A percentile compares a stretch with the other conserved stretches of the same genome.
These are phyloP conservation scores for Theileria parva DNA, from an alignment of 169 alveolate species.

Conservation along the genomic window DNA sequence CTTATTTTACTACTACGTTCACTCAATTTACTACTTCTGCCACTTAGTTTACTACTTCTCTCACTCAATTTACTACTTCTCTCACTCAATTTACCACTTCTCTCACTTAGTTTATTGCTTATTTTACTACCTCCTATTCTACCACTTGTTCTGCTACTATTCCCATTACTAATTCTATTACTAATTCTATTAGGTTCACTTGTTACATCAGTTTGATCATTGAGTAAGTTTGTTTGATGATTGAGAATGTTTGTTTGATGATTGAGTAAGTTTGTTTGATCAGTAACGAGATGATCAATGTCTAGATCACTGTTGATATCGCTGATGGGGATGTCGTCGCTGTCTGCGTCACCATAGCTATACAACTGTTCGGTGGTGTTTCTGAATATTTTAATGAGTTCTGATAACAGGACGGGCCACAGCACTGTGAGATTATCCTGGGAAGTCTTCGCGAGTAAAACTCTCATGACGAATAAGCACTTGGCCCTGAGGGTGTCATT, in stretches of 20 bases:
- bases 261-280: background rate
- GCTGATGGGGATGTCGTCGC: background rate
- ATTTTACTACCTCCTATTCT: too few species aligned
- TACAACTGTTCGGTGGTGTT: constrained; percentile 10
- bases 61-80: too few species aligned
- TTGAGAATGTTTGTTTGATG: too few species aligned
- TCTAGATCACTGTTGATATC: background rate
- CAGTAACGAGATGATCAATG: background rate
- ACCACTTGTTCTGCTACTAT: too few species aligned
- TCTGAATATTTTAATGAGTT: constrained; percentile 62
- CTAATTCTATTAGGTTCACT: too few species aligned
- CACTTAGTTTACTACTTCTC: background rate
- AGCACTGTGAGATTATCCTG: constrained; percentile 60
- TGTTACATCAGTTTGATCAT: too few species aligned
- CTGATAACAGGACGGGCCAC: constrained; percentile 67
- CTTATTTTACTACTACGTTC: too few species aligned
- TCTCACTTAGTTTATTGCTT: too few species aligned
- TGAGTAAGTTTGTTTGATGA: background rate
- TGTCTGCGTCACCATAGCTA: background rate
- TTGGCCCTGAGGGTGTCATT: constrained; percentile 47
- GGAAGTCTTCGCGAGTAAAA: constrained; percentile 58
- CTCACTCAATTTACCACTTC: too few species aligned
- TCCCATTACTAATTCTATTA: too few species aligned
- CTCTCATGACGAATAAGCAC: constrained; percentile 57
- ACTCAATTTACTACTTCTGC: background rate